phyloP scores from a whole-genome alignment of 2,329 filamentous ascomycete genomes.

The Cladophialophora carrionii region DNA sequence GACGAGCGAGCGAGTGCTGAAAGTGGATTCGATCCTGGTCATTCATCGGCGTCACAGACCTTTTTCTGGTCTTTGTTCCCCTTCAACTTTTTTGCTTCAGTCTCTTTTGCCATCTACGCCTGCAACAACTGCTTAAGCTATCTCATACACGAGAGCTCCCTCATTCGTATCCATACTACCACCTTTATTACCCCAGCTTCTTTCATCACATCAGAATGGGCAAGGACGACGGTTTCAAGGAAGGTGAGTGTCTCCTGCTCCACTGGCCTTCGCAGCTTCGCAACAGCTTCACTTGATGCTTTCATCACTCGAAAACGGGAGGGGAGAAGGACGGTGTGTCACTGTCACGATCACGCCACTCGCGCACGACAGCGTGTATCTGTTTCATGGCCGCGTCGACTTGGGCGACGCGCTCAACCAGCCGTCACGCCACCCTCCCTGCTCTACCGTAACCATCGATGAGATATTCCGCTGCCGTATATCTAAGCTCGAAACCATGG shows the following conservation, averaged over 20 bases:
- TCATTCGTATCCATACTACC: conserved; percentile 19
- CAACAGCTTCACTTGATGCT: conserved; percentile 30
- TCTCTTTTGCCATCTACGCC: conserved; percentile 23
- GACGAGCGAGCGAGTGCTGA: conserved; percentile 6
- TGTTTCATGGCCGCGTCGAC: neutral
- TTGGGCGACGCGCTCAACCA: neutral
- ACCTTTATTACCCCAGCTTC: conserved; percentile 13
- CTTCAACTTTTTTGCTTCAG: conserved; percentile 30
- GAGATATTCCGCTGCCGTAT: neutral
- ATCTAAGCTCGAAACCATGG: conserved; percentile 5
- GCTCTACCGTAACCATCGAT: neutral
- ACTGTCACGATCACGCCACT: neutral
- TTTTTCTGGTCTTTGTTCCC: conserved; percentile 21
- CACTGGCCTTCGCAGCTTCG: conserved; percentile 28
- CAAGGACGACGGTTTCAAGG: conserved; percentile 37
- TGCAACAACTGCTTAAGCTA: conserved; percentile 24
- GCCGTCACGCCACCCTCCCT: conserved; percentile 1
- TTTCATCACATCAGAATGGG: conserved; percentile 33
- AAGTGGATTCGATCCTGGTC: conserved; percentile 20
- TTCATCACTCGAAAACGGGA: neutral
- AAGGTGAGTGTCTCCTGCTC: conserved; percentile 32
- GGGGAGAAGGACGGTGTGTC: neutral
- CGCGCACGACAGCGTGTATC: neutral
- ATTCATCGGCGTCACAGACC: conserved; percentile 22
- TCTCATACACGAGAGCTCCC: conserved; percentile 15